These are phyloP conservation scores for Yamadazyma sp. DNA, from an alignment of 1,139 yeast genomes.

Conservation along the genomic window DNA sequence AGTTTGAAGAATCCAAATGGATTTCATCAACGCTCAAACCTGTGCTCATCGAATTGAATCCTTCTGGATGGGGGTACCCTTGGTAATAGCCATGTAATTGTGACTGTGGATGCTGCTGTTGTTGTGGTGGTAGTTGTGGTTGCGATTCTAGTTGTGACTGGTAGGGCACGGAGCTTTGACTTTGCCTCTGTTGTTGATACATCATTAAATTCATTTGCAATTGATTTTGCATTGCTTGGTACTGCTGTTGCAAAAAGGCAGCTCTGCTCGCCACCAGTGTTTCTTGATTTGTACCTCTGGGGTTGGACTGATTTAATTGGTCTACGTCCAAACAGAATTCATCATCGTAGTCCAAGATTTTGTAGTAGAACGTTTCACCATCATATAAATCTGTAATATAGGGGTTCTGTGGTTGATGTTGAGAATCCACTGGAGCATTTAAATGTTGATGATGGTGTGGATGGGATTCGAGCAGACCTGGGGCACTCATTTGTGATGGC, in stretches of 20 bases:
- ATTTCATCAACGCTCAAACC: conserved; percentile 11
- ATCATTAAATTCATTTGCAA: conserved; percentile 13
- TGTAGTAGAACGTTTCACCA: conserved; percentile 11
- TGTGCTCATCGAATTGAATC: conserved; percentile 6
- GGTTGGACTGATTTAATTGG: conserved; percentile 30
- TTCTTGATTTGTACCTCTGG: conserved; percentile 1
- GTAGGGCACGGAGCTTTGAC: too few relatives aligned
- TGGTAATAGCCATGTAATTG: conserved; percentile 4
- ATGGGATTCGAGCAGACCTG: not conserved
- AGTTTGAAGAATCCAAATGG: conserved; percentile 12
- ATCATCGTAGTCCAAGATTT: conserved; percentile 41
- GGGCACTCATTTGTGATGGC: too few relatives aligned
- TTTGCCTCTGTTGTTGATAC: conserved; percentile 9
- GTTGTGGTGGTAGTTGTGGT: conserved; percentile 8
- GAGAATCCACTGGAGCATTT: not conserved
- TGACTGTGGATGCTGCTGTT: conserved; percentile 3
- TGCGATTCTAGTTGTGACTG: conserved; percentile 5
- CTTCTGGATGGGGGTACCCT: conserved; percentile 2
- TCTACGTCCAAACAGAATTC: conserved; percentile 48
- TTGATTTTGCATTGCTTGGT: conserved; percentile 11
- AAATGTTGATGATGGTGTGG: not conserved
- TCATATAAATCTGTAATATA: conserved; percentile 4
- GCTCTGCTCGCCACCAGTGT: conserved; percentile 1
- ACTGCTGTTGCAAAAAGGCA: conserved; percentile 9
- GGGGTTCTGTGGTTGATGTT: not conserved